Base-by-base conservation (phyloP, 2,329 filamentous ascomycete species). In the Exophiala xenobiotica region DNA sequence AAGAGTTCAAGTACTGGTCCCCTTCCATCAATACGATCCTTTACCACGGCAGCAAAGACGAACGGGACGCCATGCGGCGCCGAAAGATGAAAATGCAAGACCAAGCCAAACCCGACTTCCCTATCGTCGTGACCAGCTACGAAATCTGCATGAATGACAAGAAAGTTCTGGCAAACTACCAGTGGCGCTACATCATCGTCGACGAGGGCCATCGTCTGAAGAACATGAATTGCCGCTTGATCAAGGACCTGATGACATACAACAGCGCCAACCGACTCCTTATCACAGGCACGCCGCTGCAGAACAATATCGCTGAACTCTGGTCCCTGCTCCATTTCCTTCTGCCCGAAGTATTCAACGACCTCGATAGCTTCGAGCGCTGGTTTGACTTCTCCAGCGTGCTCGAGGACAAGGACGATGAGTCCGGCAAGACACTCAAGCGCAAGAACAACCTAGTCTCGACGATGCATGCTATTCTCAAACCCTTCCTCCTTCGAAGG, bases 101-200 rank as follows among this genome's bases (percentile, higher is more conserved):
- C 54, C 81, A 92, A 11, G 80, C 82, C 9, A 79, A 85, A 0
- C 72, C 79, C 1, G 80, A 86, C 39, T 99, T 97, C 56, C 93
- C 93, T 0, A 86, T 99, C 0, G 87, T 97, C 0, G 91, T 91
- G 64, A 99, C 93, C 0, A 95, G 87, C 31, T 97, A 97, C 63
- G 93, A 99, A 66, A 96, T 99, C 65, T 91, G 95, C 47, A 85
- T 99, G 71, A 86, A 90, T 62, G 93, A 99, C 65, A 83, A 88
- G 29, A 86, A 90, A 46, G 85, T 85, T 27, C 73, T 99, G 4
- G 83, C 84, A 0, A 86, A 87, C 51, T 92, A 95, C 50, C 86
- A 90, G 27, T 99, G 93, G 93, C 90, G 95, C 47, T 96, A 96
- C 62, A 96, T 99, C 64, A 93, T 99, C 60, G 95, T 99, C 84